Evolutionary conservation across 2,329 filamentous ascomycete species (phyloP).

Genomic region (Uncinocarpus reesii): DNA sequence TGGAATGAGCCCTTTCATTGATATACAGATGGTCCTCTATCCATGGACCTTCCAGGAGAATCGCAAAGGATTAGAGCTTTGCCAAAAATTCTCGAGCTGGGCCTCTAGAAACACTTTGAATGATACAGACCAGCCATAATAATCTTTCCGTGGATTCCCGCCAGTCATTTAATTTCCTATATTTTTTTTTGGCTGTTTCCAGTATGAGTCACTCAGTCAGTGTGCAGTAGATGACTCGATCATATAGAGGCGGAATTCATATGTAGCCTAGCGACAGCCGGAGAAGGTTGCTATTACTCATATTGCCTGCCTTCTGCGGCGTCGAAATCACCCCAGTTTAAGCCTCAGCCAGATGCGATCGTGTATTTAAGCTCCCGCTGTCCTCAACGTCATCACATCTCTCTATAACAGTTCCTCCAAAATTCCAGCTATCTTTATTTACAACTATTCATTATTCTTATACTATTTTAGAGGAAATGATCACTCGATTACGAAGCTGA

Average conservation of each 20-base stretch:
- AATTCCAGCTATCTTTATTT: not conserved
- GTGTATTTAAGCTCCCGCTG: conserved; percentile 6
- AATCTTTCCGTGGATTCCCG: not conserved
- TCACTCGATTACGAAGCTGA: conserved; percentile 16
- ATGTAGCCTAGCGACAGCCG: too few species aligned
- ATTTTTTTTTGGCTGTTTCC: not conserved
- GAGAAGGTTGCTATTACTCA: conserved; percentile 1
- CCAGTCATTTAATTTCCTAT: not conserved
- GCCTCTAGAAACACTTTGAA: not conserved
- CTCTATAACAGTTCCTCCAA: not conserved
- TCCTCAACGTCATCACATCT: conserved; percentile 1
- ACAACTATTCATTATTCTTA: conserved; percentile 1
- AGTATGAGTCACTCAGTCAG: not conserved
- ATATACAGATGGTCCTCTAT: not conserved
- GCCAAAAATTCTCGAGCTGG: not conserved
- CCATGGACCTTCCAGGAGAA: not conserved
- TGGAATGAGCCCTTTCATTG: too few species aligned
- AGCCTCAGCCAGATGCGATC: not conserved
- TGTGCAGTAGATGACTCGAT: not conserved
- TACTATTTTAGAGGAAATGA: conserved; percentile 16
- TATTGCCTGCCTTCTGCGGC: not conserved
- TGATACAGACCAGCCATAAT: not conserved
- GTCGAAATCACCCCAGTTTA: not conserved
- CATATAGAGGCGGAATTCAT: not conserved
- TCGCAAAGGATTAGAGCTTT: not conserved